These are phyloP conservation scores for Crithidia fasciculata DNA, from an alignment of 208 protist genomes.

Conservation along the genomic window DNA sequence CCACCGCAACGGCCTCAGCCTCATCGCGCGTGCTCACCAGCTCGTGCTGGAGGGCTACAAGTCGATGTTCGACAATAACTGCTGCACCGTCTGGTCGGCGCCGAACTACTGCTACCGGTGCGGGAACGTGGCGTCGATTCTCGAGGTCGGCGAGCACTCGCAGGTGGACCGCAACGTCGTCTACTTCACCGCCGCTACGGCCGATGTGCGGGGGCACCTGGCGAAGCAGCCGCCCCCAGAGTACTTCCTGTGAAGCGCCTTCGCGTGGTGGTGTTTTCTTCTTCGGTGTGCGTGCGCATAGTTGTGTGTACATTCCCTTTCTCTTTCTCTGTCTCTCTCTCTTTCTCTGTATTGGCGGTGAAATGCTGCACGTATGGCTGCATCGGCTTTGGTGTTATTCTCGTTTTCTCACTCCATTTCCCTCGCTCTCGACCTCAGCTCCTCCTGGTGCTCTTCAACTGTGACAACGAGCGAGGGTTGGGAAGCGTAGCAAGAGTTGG, in stretches of 20 bases:
- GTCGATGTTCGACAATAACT: conserved; percentile 92
- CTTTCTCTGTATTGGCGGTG: no score
- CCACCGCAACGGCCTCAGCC: conserved; percentile 81
- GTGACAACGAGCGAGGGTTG: no score
- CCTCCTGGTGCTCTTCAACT: no score
- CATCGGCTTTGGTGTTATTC: no score
- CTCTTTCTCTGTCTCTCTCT: no score
- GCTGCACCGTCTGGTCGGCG: conserved; percentile 96
- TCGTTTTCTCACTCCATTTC: no score
- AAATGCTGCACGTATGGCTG: no score
- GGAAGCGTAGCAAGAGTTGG: no score
- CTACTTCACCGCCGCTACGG: conserved; percentile 80
- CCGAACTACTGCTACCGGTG: conserved; percentile 97
- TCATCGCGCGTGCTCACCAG: conserved; percentile 92
- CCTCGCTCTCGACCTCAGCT: no score
- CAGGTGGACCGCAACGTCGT: conserved; percentile 71
- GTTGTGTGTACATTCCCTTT: no score
- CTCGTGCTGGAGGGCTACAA: conserved; percentile 95
- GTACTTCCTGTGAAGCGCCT: conserved; percentile 51
- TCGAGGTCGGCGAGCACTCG: conserved; percentile 90
- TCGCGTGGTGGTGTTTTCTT: not conserved
- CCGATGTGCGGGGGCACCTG: conserved; percentile 78
- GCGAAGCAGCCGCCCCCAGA: conserved; percentile 89
- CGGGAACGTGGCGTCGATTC: conserved; percentile 94
- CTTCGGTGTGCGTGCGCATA: not conserved